A percentile compares a stretch with the other conserved stretches of the same genome.
Evolutionary conservation across 495 filamentous ascomycete genomes (phyloP).

Genomic region (Aspergillus diversus): DNA sequence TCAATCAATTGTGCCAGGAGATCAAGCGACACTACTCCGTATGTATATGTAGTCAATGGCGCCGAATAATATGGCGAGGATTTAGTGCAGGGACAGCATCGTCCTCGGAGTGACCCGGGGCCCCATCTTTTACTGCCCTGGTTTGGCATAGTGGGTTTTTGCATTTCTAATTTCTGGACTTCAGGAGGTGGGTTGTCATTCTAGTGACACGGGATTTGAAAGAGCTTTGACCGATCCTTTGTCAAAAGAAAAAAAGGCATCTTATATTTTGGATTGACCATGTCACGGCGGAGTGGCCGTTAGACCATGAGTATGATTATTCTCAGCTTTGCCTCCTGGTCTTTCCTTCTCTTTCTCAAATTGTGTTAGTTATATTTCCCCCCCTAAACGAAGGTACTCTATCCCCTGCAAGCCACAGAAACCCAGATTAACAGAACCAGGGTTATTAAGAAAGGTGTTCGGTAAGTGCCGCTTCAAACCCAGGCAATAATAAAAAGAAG

Average conservation of each 20-base stretch:
- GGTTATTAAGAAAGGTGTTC: not conserved
- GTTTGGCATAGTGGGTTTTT: too few species aligned
- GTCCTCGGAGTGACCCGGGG: not conserved
- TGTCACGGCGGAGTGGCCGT: not conserved
- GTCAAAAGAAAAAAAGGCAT: not conserved
- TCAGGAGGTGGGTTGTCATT: not conserved
- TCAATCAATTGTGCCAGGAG: too few species aligned
- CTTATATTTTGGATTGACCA: not conserved
- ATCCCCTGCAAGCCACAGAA: not conserved
- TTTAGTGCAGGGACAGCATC: not conserved
- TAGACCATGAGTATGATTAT: not conserved
- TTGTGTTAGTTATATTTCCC: not conserved
- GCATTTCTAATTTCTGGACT: too few species aligned
- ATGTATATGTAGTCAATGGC: too few species aligned
- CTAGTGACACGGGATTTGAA: not conserved
- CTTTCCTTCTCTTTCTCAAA: not conserved
- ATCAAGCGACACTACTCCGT: too few species aligned
- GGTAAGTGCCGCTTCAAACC: constrained; percentile 1
- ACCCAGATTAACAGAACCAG: not conserved
- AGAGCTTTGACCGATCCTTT: not conserved
- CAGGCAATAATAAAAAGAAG: not conserved
- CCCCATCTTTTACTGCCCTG: not conserved
- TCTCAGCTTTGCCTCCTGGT: not conserved
- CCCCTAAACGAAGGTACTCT: too few species aligned
- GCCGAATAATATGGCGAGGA: too few species aligned